Conservation (phyloP, 73 alveolate genomes). For the Paramecium bursaria region DNA sequence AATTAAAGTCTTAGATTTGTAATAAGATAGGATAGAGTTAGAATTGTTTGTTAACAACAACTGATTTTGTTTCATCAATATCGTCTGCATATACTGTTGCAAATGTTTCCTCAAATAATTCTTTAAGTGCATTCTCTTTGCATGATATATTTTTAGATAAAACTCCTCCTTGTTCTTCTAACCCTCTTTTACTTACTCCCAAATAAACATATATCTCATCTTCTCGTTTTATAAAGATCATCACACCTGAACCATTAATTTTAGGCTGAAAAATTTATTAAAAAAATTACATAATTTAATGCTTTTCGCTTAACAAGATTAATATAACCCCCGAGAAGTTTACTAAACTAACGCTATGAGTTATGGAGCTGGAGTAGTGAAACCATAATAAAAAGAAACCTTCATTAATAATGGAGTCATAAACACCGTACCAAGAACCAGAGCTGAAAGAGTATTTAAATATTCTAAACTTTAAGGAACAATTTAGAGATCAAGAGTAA, state of each 20-base stretch:
- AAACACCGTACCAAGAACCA: conserved; percentile 43
- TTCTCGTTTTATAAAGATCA: conserved; percentile 19
- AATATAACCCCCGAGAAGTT: conserved; percentile 27
- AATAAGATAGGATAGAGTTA: not conserved
- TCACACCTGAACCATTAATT: conserved; percentile 46
- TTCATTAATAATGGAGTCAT: conserved; percentile 18
- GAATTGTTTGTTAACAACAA: conserved; percentile 25
- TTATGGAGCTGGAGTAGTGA: conserved; percentile 29
- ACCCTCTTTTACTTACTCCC: not conserved
- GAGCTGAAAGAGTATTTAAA: conserved; percentile 44
- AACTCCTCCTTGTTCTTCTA: conserved; percentile 40
- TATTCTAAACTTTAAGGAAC: conserved; percentile 17
- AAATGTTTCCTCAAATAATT: conserved; percentile 47
- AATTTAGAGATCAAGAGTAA: not conserved
- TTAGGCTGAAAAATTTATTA: too few relatives aligned
- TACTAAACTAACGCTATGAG: conserved; percentile 9
- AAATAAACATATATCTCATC: not conserved
- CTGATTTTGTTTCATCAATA: not conserved
- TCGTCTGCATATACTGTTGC: not conserved
- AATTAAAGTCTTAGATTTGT: not conserved
- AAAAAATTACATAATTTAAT: too few relatives aligned
- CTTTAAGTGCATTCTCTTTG: conserved; percentile 54
- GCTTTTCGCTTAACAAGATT: conserved; percentile 36
- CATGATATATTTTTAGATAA: not conserved
- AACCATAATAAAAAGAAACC: conserved; percentile 27